Base-by-base conservation (phyloP, 2,329 filamentous ascomycete species). In the Diaporthe ilicicola region DNA sequence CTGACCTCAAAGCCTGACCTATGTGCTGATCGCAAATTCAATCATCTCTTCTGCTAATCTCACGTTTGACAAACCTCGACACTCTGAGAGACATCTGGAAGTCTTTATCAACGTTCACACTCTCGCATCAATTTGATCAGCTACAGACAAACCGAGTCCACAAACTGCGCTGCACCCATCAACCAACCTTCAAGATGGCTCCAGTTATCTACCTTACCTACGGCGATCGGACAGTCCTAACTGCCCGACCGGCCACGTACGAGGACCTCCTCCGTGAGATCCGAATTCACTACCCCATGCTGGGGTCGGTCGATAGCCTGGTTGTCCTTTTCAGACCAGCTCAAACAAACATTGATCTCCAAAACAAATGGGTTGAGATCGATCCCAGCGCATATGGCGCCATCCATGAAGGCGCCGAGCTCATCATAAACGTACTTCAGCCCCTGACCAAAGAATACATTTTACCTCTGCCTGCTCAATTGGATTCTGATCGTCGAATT, bases 381-480 rank as follows among this genome's bases (percentile, higher is more conserved):
- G 70, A 51, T 19, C 17, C 19, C 8, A 70, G 32, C 29, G 67
- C 70, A 1, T 72, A 70, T 15, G 12, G 24, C 44, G 54, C 12
- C 1, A n/a, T 72, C 5, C 50, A 61, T 10, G n/a, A 54, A 10
- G 44, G 53, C 2, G 70, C 44, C 2, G 44, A 59, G 24, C 24
- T 72, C 3, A 54, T 37, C 10, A 29, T 72, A 37, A 72, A 70
- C 39, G 70, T 72, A 72, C 51, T 37, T 55, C 59, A 70, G 4
- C 67, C 70, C 44, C 64, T 72, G 15, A 67, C 67, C 53, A 72
- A 70, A 46, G 46, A 70, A n/a, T 72, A 72, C 46, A 70, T 70
- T 17, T 27, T 72, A 8, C 67, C 70, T 1, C 22, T 70, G 17
- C 70, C 70, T 32, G 61, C 32, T 42, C 27, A 46, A 32, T 9